These are phyloP conservation scores for Alternaria infectoria DNA, from an alignment of 2,329 filamentous ascomycete genomes.

Conservation along the genomic window DNA sequence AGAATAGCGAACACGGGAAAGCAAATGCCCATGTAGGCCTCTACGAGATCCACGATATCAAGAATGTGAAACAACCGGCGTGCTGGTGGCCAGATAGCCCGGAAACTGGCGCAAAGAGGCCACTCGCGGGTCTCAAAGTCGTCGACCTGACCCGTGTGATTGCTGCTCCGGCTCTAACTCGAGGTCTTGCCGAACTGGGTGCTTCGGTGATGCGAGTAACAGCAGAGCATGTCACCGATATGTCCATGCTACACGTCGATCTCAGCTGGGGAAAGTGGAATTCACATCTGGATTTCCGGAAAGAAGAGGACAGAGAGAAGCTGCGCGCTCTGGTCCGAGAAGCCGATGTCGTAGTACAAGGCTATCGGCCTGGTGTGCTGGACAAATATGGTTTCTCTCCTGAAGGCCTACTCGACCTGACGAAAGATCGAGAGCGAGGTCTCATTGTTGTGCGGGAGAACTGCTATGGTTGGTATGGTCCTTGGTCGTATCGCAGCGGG, in stretches of 20 bases:
- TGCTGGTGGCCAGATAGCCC: slow-evolving; percentile 53
- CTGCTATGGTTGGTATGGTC: slow-evolving; percentile 61
- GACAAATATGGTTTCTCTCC: slow-evolving; percentile 56
- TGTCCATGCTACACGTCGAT: slow-evolving; percentile 53
- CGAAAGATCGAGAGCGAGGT: slow-evolving; percentile 50
- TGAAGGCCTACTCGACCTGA: slow-evolving; percentile 51
- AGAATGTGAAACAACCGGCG: slow-evolving; percentile 35
- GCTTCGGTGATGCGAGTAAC: slow-evolving; percentile 57
- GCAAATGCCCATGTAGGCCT: slow-evolving; percentile 52
- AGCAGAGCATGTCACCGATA: slow-evolving; percentile 48
- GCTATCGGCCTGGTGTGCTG: slow-evolving; percentile 56
- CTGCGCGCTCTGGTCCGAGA: slow-evolving; percentile 53
- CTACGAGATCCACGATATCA: slow-evolving; percentile 46
- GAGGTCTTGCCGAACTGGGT: slow-evolving; percentile 54
- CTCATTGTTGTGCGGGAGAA: slow-evolving; percentile 60
- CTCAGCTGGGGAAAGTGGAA: slow-evolving; percentile 61
- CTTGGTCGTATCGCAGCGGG: slow-evolving; percentile 55
- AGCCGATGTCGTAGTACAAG: slow-evolving; percentile 60
- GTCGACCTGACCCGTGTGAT: slow-evolving; percentile 59
- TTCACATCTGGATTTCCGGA: slow-evolving; percentile 52
- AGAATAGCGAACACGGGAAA: slow-evolving; percentile 50
- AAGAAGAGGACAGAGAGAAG: slow-evolving; percentile 47
- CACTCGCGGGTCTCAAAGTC: slow-evolving; percentile 58
- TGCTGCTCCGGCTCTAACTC: slow-evolving; percentile 54
- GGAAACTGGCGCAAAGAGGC: slow-evolving; percentile 39